Evolutionary conservation across 1,284 basidiomycete species (phyloP).

Genomic region (Ustanciosporium gigantosporum): DNA sequence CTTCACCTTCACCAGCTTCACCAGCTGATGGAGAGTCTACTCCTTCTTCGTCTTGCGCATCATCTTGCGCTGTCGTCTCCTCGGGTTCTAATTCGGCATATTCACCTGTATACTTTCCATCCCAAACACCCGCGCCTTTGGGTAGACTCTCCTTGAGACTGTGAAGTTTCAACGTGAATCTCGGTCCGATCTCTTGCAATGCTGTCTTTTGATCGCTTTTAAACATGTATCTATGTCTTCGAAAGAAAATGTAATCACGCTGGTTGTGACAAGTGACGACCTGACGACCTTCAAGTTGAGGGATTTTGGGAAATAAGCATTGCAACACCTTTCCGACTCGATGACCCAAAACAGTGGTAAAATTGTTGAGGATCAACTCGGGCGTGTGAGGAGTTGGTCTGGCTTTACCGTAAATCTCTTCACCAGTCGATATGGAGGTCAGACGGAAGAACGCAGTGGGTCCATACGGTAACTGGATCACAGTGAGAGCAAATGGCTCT

Average conservation of each 20-base stretch:
- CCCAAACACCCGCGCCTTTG: constrained; percentile 65
- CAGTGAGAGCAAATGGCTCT: constrained; percentile 79
- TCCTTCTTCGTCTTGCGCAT: constrained; percentile 3
- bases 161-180: constrained; percentile 91
- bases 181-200: constrained; percentile 95
- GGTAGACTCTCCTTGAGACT: constrained; percentile 88
- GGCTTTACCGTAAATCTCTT: constrained; percentile 83
- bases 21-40: constrained; percentile 2
- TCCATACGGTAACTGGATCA: constrained; percentile 86
- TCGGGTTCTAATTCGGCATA: constrained; percentile 48
- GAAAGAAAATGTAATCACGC: constrained; percentile 96
- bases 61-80: constrained; percentile 23
- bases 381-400: constrained; percentile 89
- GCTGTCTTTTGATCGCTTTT: constrained; percentile 77
- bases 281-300: constrained; percentile 93
- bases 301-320: constrained; percentile 89
- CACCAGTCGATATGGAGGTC: constrained; percentile 81
- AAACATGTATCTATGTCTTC: constrained; percentile 93
- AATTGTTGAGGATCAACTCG: constrained; percentile 93
- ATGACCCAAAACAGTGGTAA: constrained; percentile 90
- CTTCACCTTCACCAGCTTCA: not conserved
- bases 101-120: constrained; percentile 66
- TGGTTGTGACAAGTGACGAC: constrained; percentile 98
- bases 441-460: constrained; percentile 97
- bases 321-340: constrained; percentile 92